These are phyloP conservation scores for Metschnikowia kofuensis DNA, from an alignment of 805 yeast genomes.

Conservation along the genomic window DNA sequence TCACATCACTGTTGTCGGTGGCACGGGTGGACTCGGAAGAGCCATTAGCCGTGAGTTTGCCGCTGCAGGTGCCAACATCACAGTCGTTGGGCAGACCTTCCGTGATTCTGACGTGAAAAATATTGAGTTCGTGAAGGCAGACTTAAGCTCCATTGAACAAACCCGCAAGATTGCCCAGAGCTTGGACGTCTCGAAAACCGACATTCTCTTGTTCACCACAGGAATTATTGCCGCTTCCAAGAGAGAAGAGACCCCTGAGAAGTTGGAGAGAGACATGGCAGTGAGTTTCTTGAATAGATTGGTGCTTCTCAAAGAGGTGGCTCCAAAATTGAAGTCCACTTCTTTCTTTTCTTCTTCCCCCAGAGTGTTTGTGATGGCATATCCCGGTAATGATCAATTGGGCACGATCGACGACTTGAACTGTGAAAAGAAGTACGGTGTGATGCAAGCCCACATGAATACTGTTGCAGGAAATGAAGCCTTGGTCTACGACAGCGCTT, in stretches of 20 bases:
- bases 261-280: slow-evolving; percentile 37
- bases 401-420: slow-evolving; percentile 36
- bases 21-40: slow-evolving; percentile 41
- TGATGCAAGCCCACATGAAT: slow-evolving; percentile 31
- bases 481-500: slow-evolving; percentile 21
- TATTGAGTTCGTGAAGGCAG: slow-evolving; percentile 22
- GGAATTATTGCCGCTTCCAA: slow-evolving; percentile 36
- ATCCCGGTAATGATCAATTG: slow-evolving; percentile 30
- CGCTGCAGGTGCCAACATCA: slow-evolving; percentile 27
- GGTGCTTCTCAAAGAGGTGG: slow-evolving; percentile 26
- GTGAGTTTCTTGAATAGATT: slow-evolving; percentile 36
- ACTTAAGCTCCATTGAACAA: slow-evolving; percentile 27
- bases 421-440: slow-evolving; percentile 27
- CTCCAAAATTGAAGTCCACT: slow-evolving; percentile 18
- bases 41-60: slow-evolving; percentile 27
- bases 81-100: slow-evolving; percentile 27
- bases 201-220: slow-evolving; percentile 34
- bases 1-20: slow-evolving; percentile 33
- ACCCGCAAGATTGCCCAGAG: slow-evolving; percentile 10
- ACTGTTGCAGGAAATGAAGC: slow-evolving; percentile 45
- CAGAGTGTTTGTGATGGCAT: slow-evolving; percentile 38
- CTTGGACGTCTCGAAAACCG: slow-evolving; percentile 8
- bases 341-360: slow-evolving; percentile 16
- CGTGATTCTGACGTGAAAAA: slow-evolving; percentile 24
- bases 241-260: slow-evolving; percentile 34